Evolutionary conservation across 768 basidiomycete genomes (phyloP).

Genomic region (Pleurotus eryngii): DNA sequence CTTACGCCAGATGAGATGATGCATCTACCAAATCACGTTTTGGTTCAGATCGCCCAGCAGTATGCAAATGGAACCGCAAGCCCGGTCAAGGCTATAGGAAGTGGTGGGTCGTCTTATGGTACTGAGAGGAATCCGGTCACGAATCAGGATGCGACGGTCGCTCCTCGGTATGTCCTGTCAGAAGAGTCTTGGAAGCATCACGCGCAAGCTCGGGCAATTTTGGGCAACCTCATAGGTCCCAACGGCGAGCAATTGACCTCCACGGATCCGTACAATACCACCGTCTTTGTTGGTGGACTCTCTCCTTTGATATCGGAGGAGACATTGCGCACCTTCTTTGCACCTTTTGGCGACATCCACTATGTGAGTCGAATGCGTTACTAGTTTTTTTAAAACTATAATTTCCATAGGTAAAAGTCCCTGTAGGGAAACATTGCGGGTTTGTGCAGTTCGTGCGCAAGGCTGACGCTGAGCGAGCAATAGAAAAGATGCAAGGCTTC

Average conservation of each 20-base stretch:
- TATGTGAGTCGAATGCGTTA: conserved; percentile 54
- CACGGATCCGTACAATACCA: conserved; percentile 94
- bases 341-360: conserved; percentile 91
- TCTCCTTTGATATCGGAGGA: conserved; percentile 90
- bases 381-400: conserved; percentile 1
- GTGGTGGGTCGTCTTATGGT: conserved; percentile 12
- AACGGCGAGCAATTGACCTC: conserved; percentile 85
- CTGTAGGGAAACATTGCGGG: conserved; percentile 91
- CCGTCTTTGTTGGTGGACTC: conserved; percentile 90
- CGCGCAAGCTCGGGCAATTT: conserved; percentile 76
- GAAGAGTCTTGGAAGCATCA: conserved; percentile 87
- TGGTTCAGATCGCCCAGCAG: conserved; percentile 48
- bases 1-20: conserved; percentile 53
- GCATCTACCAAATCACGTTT: conserved; percentile 40
- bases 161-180: conserved; percentile 54
- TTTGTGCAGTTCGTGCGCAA: conserved; percentile 95
- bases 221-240: conserved; percentile 81
- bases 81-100: conserved; percentile 26
- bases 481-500: conserved; percentile 96
- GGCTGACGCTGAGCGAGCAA: conserved; percentile 87
- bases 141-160: conserved; percentile 29
- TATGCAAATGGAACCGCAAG: conserved; percentile 36
- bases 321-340: conserved; percentile 85
- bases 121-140: conserved; percentile 3
- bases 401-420: conserved; percentile 80